Conservation (phyloP, 2,329 filamentous ascomycete species). For the Pseudonectria foliicola region DNA sequence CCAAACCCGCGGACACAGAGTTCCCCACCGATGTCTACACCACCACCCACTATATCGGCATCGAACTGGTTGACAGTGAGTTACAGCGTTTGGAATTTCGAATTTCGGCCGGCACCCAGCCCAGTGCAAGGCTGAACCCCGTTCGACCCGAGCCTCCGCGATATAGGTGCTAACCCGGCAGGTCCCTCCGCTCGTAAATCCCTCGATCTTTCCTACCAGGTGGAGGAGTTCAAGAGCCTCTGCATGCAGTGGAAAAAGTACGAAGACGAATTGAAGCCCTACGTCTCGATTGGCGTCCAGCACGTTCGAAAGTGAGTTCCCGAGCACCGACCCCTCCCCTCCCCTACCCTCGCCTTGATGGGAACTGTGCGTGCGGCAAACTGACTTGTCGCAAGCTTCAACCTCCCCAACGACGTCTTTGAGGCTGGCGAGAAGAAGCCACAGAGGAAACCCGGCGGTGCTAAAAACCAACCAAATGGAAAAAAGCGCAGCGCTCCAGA, state of each 20-base stretch:
- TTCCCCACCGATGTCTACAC: constrained; percentile 58
- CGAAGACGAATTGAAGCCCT: constrained; percentile 58
- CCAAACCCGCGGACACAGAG: constrained; percentile 6
- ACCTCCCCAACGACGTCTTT: constrained; percentile 87
- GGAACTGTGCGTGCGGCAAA: constrained; percentile 2
- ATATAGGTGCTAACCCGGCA: constrained; percentile 31
- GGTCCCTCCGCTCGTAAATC: constrained; percentile 48
- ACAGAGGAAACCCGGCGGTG: constrained; percentile 42
- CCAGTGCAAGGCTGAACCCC: background rate
- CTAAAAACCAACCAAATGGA: constrained; percentile 31
- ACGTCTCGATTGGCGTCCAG: constrained; percentile 64
- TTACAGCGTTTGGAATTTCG: constrained; percentile 8
- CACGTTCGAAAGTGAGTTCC: constrained; percentile 76
- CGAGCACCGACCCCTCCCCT: background rate
- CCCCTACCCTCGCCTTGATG: background rate
- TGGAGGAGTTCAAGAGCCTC: constrained; percentile 77
- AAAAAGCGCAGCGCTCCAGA: constrained; percentile 46
- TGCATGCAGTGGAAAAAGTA: constrained; percentile 73
- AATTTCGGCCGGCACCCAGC: background rate
- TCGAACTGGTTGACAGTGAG: constrained; percentile 71
- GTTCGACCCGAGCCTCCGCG: background rate
- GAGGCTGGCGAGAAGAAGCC: constrained; percentile 69
- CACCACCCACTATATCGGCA: constrained; percentile 88
- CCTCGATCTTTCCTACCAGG: constrained; percentile 73
- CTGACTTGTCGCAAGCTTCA: constrained; percentile 51